Base-by-base conservation (phyloP, 257 asterid genomes). In the Solanum appendiculatum region DNA sequence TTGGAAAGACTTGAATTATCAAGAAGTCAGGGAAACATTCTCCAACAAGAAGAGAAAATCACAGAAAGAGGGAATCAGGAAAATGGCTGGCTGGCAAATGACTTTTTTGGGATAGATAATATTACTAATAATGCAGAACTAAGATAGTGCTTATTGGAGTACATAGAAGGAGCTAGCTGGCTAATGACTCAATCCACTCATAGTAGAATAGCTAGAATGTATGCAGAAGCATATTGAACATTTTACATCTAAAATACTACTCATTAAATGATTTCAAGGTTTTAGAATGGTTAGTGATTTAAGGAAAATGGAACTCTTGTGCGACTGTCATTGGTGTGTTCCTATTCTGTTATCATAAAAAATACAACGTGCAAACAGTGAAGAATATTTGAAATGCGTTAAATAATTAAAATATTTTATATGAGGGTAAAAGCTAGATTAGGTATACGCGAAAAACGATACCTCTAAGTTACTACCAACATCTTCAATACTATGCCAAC, bases 401-500 rank as follows among this genome's bases (percentile, higher is more conserved):
- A 16, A 80, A 15, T 46, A 80, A 16, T 44, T n/a, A 42, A 40
- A 40, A 77, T 42, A 6, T 77, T n/a, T 42, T 16, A 78, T 44
- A 44, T 2, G 27, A 78, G 64, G 64, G 40, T 25, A 44, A 9
- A 78, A 27, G 10, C 84, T 46, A 80, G 84, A 44, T 46, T 66
- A 80, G 85, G 42, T 18, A 46, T 27, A 33, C 10, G 48, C n/a
- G 9, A 46, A 77, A 85, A 70, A 20, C 9, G 48, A 29, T 85
- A 85, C 87, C 93, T 88, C 90, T 77, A 40, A 5, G 60, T 54
- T 87, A 54, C 74, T 80, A 73, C 75, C 86, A 33, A 85, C 44
- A 40, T 87, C 91, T 54, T 85, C 89, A 36, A 14, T 25, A 90
- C 92, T 90, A 83, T 86, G 91, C 90, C 91, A 92, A 80, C 93